phyloP scores from a whole-genome alignment of 2,329 filamentous ascomycete species.

The Teratosphaeria viscida region DNA sequence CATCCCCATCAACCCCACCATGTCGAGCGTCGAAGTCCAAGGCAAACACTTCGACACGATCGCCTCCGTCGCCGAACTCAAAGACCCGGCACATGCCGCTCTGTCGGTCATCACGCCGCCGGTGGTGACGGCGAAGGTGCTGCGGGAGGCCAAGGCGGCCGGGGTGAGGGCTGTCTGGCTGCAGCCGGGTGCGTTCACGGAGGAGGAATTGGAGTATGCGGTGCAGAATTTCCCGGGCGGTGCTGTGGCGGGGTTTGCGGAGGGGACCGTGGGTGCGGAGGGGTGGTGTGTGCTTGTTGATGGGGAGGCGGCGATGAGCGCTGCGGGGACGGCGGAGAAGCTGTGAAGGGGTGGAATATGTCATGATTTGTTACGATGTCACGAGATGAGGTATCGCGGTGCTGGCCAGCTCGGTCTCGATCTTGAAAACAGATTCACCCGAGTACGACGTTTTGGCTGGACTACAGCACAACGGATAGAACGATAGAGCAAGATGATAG shows the following conservation, averaged over 20 bases:
- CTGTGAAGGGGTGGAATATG: not conserved
- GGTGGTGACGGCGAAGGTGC: conserved; percentile 58
- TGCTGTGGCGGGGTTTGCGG: conserved; percentile 57
- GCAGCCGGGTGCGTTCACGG: conserved; percentile 81
- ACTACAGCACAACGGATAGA: not conserved
- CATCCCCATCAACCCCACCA: conserved; percentile 71
- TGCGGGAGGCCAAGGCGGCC: conserved; percentile 65
- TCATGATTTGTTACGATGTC: too few relatives aligned
- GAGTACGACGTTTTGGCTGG: too few relatives aligned
- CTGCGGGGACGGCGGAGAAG: conserved; percentile 28
- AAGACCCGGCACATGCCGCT: conserved; percentile 57
- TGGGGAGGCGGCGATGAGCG: conserved; percentile 55
- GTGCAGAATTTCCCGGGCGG: conserved; percentile 54
- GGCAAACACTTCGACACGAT: conserved; percentile 52
- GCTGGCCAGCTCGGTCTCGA: too few relatives aligned
- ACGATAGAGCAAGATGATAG: not conserved
- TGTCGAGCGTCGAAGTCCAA: conserved; percentile 53
- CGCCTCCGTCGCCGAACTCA: conserved; percentile 54
- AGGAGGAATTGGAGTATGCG: conserved; percentile 61
- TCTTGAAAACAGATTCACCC: too few relatives aligned
- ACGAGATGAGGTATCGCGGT: too few relatives aligned
- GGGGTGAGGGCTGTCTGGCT: conserved; percentile 73
- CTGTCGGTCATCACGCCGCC: conserved; percentile 86
- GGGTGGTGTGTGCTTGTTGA: conserved; percentile 87
- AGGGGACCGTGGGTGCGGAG: conserved; percentile 55